Percentiles rank a stretch among this genome's conserved stretches.
Evolutionary conservation across 352 stramenopile genomes (phyloP).

Genomic region (Hyaloperonospora brassicae): DNA sequence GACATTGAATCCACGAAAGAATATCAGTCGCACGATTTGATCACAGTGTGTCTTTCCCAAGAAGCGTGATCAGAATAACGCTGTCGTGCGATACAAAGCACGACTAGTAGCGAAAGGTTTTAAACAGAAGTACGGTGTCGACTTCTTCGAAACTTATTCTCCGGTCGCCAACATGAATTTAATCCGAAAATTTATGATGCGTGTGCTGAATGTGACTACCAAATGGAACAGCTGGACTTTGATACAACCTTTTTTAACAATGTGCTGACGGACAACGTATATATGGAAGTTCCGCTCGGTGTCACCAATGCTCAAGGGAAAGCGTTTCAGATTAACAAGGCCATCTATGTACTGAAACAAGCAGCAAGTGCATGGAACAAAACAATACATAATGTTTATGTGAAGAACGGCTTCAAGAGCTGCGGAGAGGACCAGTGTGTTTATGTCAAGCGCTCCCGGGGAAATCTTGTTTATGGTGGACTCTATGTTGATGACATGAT

Average conservation of each 20-base stretch:
- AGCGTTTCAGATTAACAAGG: slow-evolving; percentile 12
- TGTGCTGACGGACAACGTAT: not conserved
- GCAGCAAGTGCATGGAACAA: slow-evolving; percentile 5
- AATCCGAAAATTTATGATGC: slow-evolving; percentile 4
- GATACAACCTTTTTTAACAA: slow-evolving; percentile 11
- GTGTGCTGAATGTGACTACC: not conserved
- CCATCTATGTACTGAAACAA: slow-evolving; percentile 19
- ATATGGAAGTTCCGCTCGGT: slow-evolving; percentile 6
- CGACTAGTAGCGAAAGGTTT: not conserved
- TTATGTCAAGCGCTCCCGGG: not conserved
- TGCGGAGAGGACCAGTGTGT: slow-evolving; percentile 1
- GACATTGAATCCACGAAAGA: no score
- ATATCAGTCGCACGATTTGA: no score
- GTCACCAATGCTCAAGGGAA: not conserved
- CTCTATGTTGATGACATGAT: slow-evolving; percentile 4
- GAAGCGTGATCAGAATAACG: slow-evolving; percentile 6
- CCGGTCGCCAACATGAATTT: slow-evolving; percentile 12
- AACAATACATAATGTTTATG: not conserved
- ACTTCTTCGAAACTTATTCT: slow-evolving; percentile 7
- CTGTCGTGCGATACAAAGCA: not conserved
- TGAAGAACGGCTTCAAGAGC: not conserved
- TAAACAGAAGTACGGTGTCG: slow-evolving; percentile 3
- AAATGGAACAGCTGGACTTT: slow-evolving; percentile 4
- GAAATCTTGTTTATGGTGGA: not conserved
- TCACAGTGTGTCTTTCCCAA: slow-evolving; percentile 6